These are phyloP conservation scores for Suhomyces emberorum DNA, from an alignment of 805 yeast species.

Conservation along the genomic window DNA sequence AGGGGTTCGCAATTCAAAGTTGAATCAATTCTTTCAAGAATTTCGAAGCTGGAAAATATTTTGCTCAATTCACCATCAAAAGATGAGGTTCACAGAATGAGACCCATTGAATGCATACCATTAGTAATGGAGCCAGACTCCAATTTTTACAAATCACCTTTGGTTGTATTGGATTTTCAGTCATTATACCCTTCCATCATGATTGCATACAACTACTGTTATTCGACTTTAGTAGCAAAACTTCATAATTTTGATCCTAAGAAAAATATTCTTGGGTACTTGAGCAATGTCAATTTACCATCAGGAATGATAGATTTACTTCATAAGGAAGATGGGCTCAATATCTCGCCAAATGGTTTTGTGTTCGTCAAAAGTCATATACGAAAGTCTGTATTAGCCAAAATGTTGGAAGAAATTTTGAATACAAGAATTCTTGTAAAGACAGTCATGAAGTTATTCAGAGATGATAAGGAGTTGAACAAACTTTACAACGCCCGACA, in stretches of 20 bases:
- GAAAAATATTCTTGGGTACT: constrained; percentile 53
- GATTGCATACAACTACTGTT: constrained; percentile 88
- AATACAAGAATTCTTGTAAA: constrained; percentile 79
- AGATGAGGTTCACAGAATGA: constrained; percentile 76
- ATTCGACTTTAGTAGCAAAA: constrained; percentile 66
- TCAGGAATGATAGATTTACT: constrained; percentile 55
- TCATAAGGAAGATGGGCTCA: constrained; percentile 47
- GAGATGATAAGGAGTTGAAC: constrained; percentile 45
- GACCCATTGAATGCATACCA: constrained; percentile 83
- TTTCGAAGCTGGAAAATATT: constrained; percentile 73
- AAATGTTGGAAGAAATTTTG: constrained; percentile 79
- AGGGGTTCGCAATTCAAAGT: constrained; percentile 95
- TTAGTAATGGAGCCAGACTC: constrained; percentile 91
- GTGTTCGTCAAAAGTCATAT: constrained; percentile 66
- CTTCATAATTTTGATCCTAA: constrained; percentile 49
- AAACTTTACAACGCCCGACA: constrained; percentile 73
- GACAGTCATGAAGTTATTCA: constrained; percentile 58
- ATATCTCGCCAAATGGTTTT: constrained; percentile 82
- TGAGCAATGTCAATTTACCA: constrained; percentile 43
- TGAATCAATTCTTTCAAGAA: constrained; percentile 73
- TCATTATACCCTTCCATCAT: constrained; percentile 85
- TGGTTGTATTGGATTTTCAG: constrained; percentile 89
- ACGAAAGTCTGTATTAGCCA: constrained; percentile 71
- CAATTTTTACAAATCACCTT: constrained; percentile 80
- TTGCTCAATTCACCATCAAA: constrained; percentile 77